Evolutionary conservation across 495 filamentous ascomycete species (phyloP).

Genomic region (Cercophora newfieldiana): DNA sequence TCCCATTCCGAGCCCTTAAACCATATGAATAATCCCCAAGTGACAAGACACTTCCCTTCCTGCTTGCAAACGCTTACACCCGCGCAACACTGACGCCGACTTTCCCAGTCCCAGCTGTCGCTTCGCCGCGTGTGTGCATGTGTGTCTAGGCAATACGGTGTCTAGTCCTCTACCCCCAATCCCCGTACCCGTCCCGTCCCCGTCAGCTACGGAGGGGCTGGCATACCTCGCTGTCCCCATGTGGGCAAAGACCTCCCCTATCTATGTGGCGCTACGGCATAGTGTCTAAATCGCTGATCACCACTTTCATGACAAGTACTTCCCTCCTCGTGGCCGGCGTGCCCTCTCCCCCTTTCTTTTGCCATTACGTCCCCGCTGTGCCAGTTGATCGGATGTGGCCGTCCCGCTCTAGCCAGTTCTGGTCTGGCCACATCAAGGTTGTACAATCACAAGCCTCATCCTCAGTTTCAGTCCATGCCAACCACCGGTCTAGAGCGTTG

Average conservation of each 20-base stretch:
- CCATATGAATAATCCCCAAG: neutral
- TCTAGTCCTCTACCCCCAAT: neutral
- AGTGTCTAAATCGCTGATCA: too few species aligned
- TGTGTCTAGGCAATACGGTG: neutral
- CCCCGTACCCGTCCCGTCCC: neutral
- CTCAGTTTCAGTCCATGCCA: conserved; percentile 1
- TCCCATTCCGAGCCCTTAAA: neutral
- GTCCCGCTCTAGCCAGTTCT: too few species aligned
- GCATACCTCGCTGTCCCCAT: too few species aligned
- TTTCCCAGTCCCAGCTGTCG: neutral
- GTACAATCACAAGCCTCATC: neutral
- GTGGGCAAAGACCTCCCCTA: too few species aligned
- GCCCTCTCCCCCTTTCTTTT: too few species aligned
- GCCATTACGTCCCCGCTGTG: too few species aligned
- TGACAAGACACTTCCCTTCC: neutral
- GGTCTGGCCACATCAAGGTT: neutral
- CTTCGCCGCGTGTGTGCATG: neutral
- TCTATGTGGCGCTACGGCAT: too few species aligned
- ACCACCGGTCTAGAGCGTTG: conserved; percentile 39
- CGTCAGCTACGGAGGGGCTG: too few species aligned
- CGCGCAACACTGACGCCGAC: too few species aligned
- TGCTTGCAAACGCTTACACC: neutral
- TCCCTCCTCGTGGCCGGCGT: too few species aligned
- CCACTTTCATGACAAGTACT: too few species aligned
- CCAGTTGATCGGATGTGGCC: too few species aligned